Conservation (phyloP, 805 yeast species). For the Metschnikowia amazonensis region DNA sequence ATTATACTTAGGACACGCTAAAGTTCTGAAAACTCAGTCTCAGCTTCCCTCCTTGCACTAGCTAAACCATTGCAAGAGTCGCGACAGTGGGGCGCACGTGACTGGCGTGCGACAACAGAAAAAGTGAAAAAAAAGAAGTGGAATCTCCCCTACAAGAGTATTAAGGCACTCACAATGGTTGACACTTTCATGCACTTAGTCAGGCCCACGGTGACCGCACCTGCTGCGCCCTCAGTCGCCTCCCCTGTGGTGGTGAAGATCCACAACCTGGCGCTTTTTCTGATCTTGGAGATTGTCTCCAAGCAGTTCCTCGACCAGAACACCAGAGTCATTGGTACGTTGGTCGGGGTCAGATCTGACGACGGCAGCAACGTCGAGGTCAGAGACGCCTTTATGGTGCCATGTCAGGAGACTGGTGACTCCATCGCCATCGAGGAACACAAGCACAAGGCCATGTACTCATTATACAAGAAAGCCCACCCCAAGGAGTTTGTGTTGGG, state of each 20-base stretch:
- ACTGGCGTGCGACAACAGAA: slow-evolving; percentile 15
- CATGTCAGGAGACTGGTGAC: slow-evolving; percentile 69
- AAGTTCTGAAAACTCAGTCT: no score
- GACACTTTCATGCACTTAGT: slow-evolving; percentile 41
- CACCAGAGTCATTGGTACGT: slow-evolving; percentile 73
- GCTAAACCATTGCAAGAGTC: no score
- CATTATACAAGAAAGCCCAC: slow-evolving; percentile 69
- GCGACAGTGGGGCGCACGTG: slow-evolving; percentile 11
- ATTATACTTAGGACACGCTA: no score
- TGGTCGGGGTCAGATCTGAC: slow-evolving; percentile 76
- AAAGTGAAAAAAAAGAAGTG: slow-evolving; percentile 11
- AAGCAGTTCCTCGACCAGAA: slow-evolving; percentile 39
- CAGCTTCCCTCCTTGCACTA: no score
- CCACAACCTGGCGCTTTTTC: slow-evolving; percentile 69
- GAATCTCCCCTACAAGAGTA: neutral
- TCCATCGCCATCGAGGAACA: slow-evolving; percentile 75
- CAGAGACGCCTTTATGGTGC: slow-evolving; percentile 75
- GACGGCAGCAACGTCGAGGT: slow-evolving; percentile 75
- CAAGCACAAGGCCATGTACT: slow-evolving; percentile 65
- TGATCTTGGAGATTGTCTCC: slow-evolving; percentile 70
- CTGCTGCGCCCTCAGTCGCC: slow-evolving; percentile 39
- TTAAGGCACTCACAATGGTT: slow-evolving; percentile 8
- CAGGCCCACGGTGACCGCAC: slow-evolving; percentile 49
- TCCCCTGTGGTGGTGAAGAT: slow-evolving; percentile 54
- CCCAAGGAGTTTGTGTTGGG: slow-evolving; percentile 79